These are phyloP conservation scores for Meira nashicola DNA, from an alignment of 1,284 basidiomycete genomes.

Conservation along the genomic window DNA sequence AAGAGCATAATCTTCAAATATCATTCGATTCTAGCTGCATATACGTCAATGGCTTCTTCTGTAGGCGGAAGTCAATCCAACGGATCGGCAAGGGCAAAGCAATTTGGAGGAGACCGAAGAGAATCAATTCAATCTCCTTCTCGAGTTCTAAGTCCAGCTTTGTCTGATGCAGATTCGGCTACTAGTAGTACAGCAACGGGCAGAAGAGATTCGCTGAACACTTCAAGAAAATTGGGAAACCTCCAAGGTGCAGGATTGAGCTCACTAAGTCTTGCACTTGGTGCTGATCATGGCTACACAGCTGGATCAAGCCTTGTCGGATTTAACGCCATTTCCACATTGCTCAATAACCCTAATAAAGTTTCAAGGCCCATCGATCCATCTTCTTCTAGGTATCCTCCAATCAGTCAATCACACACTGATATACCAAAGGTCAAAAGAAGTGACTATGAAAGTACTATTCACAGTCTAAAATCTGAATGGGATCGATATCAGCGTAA, in stretches of 20 bases:
- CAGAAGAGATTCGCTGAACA: not conserved
- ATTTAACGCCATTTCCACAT: conserved; percentile 32
- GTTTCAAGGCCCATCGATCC: conserved; percentile 45
- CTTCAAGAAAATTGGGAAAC: conserved; percentile 3
- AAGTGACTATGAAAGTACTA: conserved; percentile 39
- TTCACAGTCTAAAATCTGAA: conserved; percentile 33
- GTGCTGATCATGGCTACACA: not conserved
- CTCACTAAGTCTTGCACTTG: conserved; percentile 9
- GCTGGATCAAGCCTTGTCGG: conserved; percentile 15
- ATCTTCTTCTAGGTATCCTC: conserved; percentile 41
- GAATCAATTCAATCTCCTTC: too few relatives aligned
- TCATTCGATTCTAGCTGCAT: too few relatives aligned
- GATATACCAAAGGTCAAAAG: conserved; percentile 37
- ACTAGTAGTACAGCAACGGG: not conserved
- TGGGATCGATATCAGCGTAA: conserved; percentile 51
- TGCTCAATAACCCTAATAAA: conserved; percentile 46
- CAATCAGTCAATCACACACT: conserved; percentile 34
- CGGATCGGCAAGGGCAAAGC: too few relatives aligned
- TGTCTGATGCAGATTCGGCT: conserved; percentile 5
- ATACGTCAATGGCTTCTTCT: too few relatives aligned
- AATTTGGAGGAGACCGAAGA: too few relatives aligned
- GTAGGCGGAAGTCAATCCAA: too few relatives aligned
- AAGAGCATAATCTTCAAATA: too few relatives aligned
- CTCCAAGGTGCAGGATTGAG: conserved; percentile 8
- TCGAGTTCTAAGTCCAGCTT: not conserved